phyloP scores from a whole-genome alignment of 352 stramenopile genomes.

The Globisporangium okanoganense region DNA sequence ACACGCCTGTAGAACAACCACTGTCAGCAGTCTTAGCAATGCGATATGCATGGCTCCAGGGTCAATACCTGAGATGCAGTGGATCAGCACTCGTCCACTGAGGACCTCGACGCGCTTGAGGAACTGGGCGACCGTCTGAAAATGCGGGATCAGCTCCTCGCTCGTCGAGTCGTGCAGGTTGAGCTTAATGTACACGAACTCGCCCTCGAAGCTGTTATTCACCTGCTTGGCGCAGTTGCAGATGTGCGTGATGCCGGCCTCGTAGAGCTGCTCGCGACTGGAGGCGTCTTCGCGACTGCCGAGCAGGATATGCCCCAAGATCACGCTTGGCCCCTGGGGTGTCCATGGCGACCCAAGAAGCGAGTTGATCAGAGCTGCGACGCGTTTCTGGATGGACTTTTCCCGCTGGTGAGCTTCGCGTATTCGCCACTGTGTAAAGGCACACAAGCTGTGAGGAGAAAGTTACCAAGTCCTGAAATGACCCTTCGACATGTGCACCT shows the following conservation, averaged over 20 bases:
- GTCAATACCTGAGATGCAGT: constrained; percentile 44
- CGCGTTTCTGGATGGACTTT: constrained; percentile 20
- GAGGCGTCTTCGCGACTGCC: constrained; percentile 40
- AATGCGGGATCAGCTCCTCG: constrained; percentile 52
- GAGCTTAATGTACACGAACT: constrained; percentile 66
- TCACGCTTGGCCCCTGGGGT: constrained; percentile 22
- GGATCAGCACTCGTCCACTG: constrained; percentile 44
- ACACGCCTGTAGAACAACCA: constrained; percentile 35
- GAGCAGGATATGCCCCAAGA: constrained; percentile 49
- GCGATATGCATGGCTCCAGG: background rate
- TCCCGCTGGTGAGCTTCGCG: constrained; percentile 28
- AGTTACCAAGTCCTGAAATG: background rate
- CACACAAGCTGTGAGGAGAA: background rate
- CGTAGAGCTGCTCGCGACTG: constrained; percentile 35
- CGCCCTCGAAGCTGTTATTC: constrained; percentile 55
- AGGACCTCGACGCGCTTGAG: constrained; percentile 47
- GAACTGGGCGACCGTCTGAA: constrained; percentile 50
- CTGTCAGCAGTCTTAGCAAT: too few relatives aligned
- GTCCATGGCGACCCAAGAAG: constrained; percentile 19
- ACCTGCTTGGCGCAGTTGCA: constrained; percentile 56
- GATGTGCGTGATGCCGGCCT: constrained; percentile 50
- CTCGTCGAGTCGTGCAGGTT: constrained; percentile 42
- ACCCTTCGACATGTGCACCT: constrained; percentile 16
- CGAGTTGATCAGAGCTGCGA: constrained; percentile 22
- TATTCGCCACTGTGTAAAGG: constrained; percentile 33